Evolutionary conservation across 2,329 filamentous ascomycete species (phyloP), one percentile per base, ranked within the genome.

Genomic region (Dothistroma septosporum): DNA sequence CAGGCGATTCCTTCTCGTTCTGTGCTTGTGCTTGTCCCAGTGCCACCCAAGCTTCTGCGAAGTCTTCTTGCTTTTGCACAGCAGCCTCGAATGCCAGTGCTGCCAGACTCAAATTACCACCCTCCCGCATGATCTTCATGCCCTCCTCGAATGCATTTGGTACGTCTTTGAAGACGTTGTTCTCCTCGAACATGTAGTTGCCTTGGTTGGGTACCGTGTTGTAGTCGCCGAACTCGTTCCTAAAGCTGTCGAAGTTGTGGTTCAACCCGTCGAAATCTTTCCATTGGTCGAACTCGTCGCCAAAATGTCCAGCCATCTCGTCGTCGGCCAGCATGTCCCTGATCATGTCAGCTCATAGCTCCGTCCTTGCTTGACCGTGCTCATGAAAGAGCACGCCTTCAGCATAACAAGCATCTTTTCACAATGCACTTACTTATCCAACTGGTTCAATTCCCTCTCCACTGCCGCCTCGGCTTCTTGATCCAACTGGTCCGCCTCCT

Each of bases 1-100:
- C 94, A 0, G 94, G 93, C 9, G 91, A 89, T 76, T 99, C 94
- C 79, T 99, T 99, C 76, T 99, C 94, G 76, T 99, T 99, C 75
- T 99, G 94, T 21, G 94, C 94, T 77, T 99, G 94, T 19, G 92
- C 90, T 57, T 89, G 88, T 57, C 94, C 94, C 33, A 99, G 85
- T 70, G 92, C 88, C 10, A 92, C 91, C 94, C 94, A 99, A 2
- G 94, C 94, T 58, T 96, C 90, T 41, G 93, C 86, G 74, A 97
- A 93, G 58, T 88, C 82, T 0, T 91, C 85, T 64, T 96, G 87
- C 77, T 93, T 92, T 75, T 97, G 92, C 5, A 93, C 91, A 1
- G 94, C 94, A 19, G 94, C 92, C 77, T 99, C 94, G 69, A 99
- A 99, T 0, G 94, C 94, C 53, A 99, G 80, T 0, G 94, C 92